These are phyloP conservation scores for Cryptosporidium meleagridis DNA, from an alignment of 169 alveolate genomes.

Conservation along the genomic window DNA sequence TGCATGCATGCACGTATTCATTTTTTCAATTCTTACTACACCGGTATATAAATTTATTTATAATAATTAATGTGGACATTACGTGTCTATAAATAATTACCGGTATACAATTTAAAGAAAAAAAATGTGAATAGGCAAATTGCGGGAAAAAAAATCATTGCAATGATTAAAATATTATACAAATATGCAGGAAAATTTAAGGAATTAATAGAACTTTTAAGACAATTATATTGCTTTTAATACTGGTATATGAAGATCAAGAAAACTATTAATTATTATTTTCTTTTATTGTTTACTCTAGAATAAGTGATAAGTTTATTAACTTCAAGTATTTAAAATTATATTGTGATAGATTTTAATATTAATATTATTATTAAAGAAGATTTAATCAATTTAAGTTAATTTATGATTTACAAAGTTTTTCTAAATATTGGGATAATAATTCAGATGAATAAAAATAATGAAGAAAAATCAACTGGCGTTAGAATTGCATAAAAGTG, in stretches of 20 bases:
- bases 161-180: not conserved
- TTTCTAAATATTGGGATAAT: too few species aligned
- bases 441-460: not conserved
- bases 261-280: not conserved
- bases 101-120: not conserved
- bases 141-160: not conserved
- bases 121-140: not conserved
- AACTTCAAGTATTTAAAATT: not conserved
- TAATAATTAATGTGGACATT: not conserved
- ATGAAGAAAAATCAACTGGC: not conserved
- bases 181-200: not conserved
- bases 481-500: not conserved
- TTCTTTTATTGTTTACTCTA: not conserved
- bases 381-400: too few species aligned
- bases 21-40: not conserved
- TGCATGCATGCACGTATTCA: not conserved
- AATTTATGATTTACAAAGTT: not conserved
- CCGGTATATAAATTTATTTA: not conserved
- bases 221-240: not conserved
- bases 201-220: not conserved
- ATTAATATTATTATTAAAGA: too few species aligned
- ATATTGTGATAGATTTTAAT: not conserved
- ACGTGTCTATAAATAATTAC: not conserved
- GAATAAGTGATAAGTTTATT: too few species aligned
- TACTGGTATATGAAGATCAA: not conserved